phyloP scores from a whole-genome alignment of 306 rosid genomes.

The Purshia tridentata region DNA sequence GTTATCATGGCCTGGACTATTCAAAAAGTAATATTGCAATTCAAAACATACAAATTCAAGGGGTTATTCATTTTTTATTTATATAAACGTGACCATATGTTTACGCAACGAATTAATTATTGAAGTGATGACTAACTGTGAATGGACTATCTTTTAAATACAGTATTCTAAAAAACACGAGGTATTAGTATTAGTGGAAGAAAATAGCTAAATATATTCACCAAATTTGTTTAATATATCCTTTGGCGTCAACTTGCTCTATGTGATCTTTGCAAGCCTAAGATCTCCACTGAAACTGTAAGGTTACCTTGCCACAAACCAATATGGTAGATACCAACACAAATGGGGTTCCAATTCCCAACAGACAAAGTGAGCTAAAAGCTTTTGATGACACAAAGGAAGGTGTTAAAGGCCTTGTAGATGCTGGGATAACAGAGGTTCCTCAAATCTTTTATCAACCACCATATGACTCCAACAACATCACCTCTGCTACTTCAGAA shows the following conservation, averaged over 20 bases:
- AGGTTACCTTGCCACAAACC: neutral
- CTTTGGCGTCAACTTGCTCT: neutral
- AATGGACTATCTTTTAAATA: too few relatives aligned
- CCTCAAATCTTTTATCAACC: constrained; percentile 43
- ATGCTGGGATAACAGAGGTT: constrained; percentile 49
- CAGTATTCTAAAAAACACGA: too few relatives aligned
- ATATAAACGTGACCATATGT: too few relatives aligned
- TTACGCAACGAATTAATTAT: too few relatives aligned
- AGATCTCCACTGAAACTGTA: neutral
- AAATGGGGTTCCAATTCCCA: constrained; percentile 8
- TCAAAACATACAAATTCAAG: too few relatives aligned
- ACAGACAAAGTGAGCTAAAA: constrained; percentile 34
- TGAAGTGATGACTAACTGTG: too few relatives aligned
- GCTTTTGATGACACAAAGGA: constrained; percentile 39
- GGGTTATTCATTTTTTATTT: too few relatives aligned
- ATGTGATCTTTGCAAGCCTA: neutral
- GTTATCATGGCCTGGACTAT: too few relatives aligned
- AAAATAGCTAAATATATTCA: too few relatives aligned
- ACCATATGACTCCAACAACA: neutral
- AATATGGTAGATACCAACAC: neutral
- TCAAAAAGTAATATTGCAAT: too few relatives aligned
- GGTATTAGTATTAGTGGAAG: too few relatives aligned
- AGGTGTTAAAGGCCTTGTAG: constrained; percentile 70
- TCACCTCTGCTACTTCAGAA: neutral
- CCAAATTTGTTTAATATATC: neutral